phyloP scores from a whole-genome alignment of 2,329 filamentous ascomycete genomes.

The Neoarthrinium moseri region DNA sequence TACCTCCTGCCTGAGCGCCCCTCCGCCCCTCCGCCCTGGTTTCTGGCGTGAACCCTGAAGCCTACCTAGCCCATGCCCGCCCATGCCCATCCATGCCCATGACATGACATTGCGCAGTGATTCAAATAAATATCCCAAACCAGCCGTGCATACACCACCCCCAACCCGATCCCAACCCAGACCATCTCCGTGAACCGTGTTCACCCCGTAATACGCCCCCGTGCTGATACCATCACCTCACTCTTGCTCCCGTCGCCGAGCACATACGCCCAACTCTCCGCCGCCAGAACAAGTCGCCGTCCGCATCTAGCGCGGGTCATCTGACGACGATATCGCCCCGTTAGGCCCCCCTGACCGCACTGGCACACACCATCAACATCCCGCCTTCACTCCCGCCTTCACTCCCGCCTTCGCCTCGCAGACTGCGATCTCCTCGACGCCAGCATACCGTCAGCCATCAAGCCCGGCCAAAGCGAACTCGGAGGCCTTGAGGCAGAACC shows the following conservation, averaged over 20 bases:
- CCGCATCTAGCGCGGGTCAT: too few relatives aligned
- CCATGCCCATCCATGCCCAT: not conserved
- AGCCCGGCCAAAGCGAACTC: not conserved
- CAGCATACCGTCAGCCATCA: not conserved
- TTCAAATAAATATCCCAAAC: too few relatives aligned
- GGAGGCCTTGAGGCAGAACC: not conserved
- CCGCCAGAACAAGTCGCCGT: too few relatives aligned
- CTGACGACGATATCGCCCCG: too few relatives aligned
- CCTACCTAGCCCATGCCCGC: not conserved
- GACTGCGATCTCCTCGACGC: not conserved
- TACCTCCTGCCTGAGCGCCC: too few relatives aligned
- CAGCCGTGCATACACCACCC: too few relatives aligned
- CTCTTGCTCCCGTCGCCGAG: too few relatives aligned
- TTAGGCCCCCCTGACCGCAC: too few relatives aligned
- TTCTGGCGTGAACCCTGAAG: not conserved
- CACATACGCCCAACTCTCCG: too few relatives aligned
- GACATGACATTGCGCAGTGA: too few relatives aligned
- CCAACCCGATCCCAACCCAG: not conserved
- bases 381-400: not conserved
- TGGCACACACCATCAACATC: not conserved
- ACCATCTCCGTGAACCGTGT: not conserved
- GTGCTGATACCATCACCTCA: too few relatives aligned
- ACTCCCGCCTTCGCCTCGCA: not conserved
- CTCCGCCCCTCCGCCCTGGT: not conserved
- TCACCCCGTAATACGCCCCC: too few relatives aligned